Percentiles rank a stretch among this genome's conserved stretches.
phyloP scores from a whole-genome alignment of 495 filamentous ascomycete species.

The Lophium mytilinum region DNA sequence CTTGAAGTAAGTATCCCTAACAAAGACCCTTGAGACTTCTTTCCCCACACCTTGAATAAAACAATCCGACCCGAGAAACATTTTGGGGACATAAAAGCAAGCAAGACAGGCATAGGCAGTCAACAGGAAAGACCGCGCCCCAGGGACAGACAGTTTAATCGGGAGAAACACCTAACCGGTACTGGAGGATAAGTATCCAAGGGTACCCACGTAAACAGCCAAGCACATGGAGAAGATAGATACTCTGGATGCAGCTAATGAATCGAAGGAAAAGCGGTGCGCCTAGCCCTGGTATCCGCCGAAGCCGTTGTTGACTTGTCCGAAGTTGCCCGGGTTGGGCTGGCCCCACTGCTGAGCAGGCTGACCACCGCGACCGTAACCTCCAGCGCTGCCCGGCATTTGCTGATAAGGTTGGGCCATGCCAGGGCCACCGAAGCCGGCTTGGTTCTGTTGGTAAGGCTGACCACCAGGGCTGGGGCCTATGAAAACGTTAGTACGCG shows the following conservation, averaged over 20 bases:
- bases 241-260: not conserved
- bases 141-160: not conserved
- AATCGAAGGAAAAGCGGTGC: not conserved
- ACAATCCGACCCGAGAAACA: not conserved
- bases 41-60: too few relatives aligned
- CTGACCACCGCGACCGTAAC: constrained; percentile 29
- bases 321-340: constrained; percentile 27
- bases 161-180: not conserved
- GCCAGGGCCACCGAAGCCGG: constrained; percentile 49
- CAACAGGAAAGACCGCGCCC: not conserved
- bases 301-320: constrained; percentile 28
- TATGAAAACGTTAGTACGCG: constrained; percentile 36
- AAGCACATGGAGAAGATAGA: constrained; percentile 17
- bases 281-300: constrained; percentile 35
- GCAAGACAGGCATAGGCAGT: constrained; percentile 1
- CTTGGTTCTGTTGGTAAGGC: constrained; percentile 51
- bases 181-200: not conserved
- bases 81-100: not conserved
- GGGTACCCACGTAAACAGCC: constrained; percentile 14
- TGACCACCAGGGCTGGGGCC: constrained; percentile 55
- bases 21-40: too few relatives aligned
- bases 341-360: constrained; percentile 25
- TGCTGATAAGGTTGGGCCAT: constrained; percentile 46
- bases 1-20: not conserved
- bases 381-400: constrained; percentile 38